Conservation (phyloP, 2,329 filamentous ascomycete species). For the Stemphylium lycopersici region DNA sequence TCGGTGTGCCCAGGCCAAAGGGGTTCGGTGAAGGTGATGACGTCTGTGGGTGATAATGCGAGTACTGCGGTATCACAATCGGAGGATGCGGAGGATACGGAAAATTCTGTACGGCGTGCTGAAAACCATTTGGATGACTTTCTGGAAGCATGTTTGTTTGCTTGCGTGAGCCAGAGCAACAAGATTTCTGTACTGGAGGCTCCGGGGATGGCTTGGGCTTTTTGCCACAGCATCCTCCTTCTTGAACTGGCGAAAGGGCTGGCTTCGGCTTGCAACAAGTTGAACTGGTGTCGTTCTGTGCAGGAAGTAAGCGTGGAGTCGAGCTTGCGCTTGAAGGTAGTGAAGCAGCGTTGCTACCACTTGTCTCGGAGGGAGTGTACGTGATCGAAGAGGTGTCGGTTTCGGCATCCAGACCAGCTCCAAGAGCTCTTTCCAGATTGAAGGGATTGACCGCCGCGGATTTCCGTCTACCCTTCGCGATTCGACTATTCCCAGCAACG, state of each 20-base stretch:
- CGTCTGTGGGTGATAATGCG: constrained; percentile 25
- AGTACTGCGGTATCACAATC: constrained; percentile 27
- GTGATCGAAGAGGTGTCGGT: constrained; percentile 42
- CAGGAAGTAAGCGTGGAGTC: constrained; percentile 42
- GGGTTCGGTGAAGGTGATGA: constrained; percentile 24
- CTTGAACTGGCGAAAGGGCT: constrained; percentile 15
- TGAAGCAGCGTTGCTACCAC: constrained; percentile 41
- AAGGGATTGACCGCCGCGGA: constrained; percentile 36
- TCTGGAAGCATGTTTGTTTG: constrained; percentile 13
- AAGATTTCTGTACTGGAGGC: constrained; percentile 30
- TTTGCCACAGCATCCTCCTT: constrained; percentile 40
- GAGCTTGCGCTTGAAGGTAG: constrained; percentile 46
- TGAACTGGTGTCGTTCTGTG: constrained; percentile 34
- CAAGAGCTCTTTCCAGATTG: constrained; percentile 44
- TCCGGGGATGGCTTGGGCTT: constrained; percentile 29
- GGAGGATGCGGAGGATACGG: constrained; percentile 31
- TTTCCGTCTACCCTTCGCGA: constrained; percentile 44
- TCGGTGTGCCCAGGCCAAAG: constrained; percentile 40
- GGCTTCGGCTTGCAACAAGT: constrained; percentile 44
- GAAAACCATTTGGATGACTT: constrained; percentile 12
- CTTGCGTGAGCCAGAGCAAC: constrained; percentile 35
- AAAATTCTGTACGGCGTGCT: constrained; percentile 24
- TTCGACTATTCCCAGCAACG: constrained; percentile 33
- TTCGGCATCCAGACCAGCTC: constrained; percentile 38
- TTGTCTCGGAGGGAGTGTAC: constrained; percentile 42